Base-by-base conservation (phyloP, 106 monocot genomes). In the Vanilla planifolia region DNA sequence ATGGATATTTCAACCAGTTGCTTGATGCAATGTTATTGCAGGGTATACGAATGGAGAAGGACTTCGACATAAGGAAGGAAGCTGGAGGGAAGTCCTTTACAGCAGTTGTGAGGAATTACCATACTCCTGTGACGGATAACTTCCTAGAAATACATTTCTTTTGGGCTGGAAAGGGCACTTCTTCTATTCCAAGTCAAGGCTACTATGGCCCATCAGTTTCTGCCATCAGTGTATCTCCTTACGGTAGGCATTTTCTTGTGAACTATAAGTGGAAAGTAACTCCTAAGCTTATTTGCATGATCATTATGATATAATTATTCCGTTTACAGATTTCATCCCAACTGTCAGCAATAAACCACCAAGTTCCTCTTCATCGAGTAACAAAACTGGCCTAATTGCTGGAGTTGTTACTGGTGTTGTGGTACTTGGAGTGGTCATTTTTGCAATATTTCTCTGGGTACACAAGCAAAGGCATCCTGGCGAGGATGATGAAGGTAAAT, bases 141-240 rank as follows among this genome's bases (percentile, higher is more conserved):
- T 79, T 88, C 55, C 73, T 88, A 13, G 88, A 88, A 64, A 79
- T 88, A 32, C 88, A 88, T 80, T 83, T 88, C 67, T 88, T 88
- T 68, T 88, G 88, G 88, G 79, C 88, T 40, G 88, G 88, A 53
- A 88, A 83, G 71, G 88, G 88, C 27, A 88, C 88, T 48, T 79
- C 79, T 37, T 83, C 76, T 66, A 62, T 83, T 37, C 83, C 83
- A 34, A 64, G 14, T 55, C 71, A 83, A 76, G 82, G 88, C 7
- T 76, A 76, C 43, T 83, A 88, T 47, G 88, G 88, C 13, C 65
- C 79, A 39, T 56, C 77, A 5, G 73, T 88, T 70, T 80, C 83
- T 60, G 88, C 88, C 19, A 57, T 88, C 32, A 77, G 79, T 65
- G 79, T 73, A 52, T 60, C 79, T 62, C 82, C 88, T 41, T 72